phyloP scores from a whole-genome alignment of 202 grass and related monocot species.

The Hordeum pubiflorum region DNA sequence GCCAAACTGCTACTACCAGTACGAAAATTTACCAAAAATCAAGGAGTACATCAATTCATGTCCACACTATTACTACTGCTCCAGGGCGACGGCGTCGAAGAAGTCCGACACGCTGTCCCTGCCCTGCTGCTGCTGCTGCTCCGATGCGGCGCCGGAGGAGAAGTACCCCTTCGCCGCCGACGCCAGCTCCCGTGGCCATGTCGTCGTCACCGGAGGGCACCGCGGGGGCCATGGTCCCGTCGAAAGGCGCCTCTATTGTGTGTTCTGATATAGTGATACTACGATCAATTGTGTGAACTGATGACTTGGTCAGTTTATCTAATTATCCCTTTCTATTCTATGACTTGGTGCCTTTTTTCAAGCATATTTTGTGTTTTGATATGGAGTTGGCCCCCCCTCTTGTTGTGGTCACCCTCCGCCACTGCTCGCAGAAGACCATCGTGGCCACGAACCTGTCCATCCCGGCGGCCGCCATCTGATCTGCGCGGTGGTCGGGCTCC shows the following conservation, averaged over 20 bases:
- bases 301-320: too few relatives aligned
- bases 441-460: neutral
- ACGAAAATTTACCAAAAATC: too few relatives aligned
- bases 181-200: neutral
- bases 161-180: neutral
- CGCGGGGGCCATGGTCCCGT: neutral
- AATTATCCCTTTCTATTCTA: too few relatives aligned
- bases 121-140: neutral
- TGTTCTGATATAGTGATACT: too few relatives aligned
- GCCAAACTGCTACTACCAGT: too few relatives aligned
- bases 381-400: too few relatives aligned
- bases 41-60: neutral
- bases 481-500: neutral
- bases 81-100: neutral
- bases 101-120: neutral
- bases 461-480: neutral
- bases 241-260: slow-evolving; percentile 27
- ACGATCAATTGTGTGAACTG: too few relatives aligned
- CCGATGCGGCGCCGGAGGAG: too few relatives aligned
- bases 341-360: too few relatives aligned
- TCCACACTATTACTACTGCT: neutral
- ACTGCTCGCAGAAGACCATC: slow-evolving; percentile 25
- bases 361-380: too few relatives aligned
- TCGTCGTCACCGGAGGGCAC: neutral
- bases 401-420: too few relatives aligned